Percentiles rank a stretch among this genome's conserved stretches.
These are phyloP conservation scores for Acanthamoeba triangularis DNA, from an alignment of 208 protist genomes.

Conservation along the genomic window DNA sequence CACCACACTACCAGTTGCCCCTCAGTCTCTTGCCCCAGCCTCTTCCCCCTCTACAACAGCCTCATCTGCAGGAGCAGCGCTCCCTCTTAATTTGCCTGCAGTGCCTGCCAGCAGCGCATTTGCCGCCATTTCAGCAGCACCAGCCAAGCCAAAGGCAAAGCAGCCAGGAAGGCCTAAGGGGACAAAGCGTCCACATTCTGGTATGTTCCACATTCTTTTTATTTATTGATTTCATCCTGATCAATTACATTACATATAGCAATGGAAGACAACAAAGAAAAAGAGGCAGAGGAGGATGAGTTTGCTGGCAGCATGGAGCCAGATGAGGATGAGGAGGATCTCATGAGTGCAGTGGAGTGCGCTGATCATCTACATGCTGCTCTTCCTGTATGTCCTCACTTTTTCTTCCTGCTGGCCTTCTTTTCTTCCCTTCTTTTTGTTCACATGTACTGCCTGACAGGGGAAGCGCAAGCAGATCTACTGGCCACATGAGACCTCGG, in stretches of 20 bases:
- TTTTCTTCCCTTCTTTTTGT: slow-evolving; percentile 5
- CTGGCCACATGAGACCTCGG: background rate
- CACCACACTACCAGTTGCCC: background rate
- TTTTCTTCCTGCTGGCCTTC: background rate
- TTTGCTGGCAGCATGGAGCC: slow-evolving; percentile 18
- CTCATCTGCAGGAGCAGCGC: background rate
- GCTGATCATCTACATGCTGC: background rate
- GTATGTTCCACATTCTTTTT: slow-evolving; percentile 4
- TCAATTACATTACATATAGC: background rate
- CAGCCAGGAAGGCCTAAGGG: background rate
- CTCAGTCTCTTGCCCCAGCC: background rate
- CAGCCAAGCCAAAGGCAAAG: slow-evolving; percentile 23
- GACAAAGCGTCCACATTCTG: background rate
- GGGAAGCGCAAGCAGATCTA: slow-evolving; percentile 3
- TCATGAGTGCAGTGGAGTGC: background rate
- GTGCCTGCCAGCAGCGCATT: background rate
- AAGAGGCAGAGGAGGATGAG: slow-evolving; percentile 28
- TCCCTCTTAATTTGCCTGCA: slow-evolving; percentile 21
- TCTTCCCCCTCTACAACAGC: slow-evolving; percentile 9
- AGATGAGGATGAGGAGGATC: slow-evolving; percentile 12
- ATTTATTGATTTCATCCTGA: slow-evolving; percentile 15
- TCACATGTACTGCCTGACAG: background rate
- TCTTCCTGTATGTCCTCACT: slow-evolving; percentile 2
- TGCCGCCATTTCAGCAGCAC: background rate
- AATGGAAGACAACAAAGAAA: slow-evolving; percentile 12